Percentiles rank a stretch among this genome's conserved stretches.
Conservation (phyloP, 441 rosid genomes). For the Corymbia citriodora region DNA sequence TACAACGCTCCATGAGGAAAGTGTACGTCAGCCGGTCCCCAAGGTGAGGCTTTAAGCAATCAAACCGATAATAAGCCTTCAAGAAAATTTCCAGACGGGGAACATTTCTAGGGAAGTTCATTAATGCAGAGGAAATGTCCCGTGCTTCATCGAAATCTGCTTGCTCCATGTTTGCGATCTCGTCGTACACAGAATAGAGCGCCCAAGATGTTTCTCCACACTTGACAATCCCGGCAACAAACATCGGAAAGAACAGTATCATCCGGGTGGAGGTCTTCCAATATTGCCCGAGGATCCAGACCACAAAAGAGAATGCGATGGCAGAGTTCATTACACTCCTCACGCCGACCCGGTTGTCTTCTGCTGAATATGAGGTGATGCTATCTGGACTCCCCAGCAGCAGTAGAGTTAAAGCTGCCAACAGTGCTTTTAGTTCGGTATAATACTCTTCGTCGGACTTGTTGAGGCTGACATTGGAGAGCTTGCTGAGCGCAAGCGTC, state of each 20-base stretch:
- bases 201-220: background rate
- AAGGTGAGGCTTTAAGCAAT: background rate
- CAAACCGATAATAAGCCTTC: background rate
- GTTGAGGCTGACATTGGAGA: background rate
- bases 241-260: background rate
- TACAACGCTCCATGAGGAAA: background rate
- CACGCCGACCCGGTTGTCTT: background rate
- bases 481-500: background rate
- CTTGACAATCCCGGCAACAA: background rate
- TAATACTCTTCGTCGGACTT: background rate
- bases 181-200: background rate
- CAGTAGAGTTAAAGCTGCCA: background rate
- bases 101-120: fast-evolving
- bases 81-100: background rate
- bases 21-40: background rate
- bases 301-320: background rate
- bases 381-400: background rate
- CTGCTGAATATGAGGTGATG: background rate
- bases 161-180: background rate
- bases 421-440: background rate
- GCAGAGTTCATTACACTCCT: background rate
- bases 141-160: background rate
- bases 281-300: background rate
- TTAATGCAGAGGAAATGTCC: background rate
- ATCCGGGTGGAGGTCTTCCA: background rate